Percentiles rank a stretch among this genome's conserved stretches.
These are phyloP conservation scores for Kuraishia hungarica DNA, from an alignment of 805 yeast species.

Conservation along the genomic window DNA sequence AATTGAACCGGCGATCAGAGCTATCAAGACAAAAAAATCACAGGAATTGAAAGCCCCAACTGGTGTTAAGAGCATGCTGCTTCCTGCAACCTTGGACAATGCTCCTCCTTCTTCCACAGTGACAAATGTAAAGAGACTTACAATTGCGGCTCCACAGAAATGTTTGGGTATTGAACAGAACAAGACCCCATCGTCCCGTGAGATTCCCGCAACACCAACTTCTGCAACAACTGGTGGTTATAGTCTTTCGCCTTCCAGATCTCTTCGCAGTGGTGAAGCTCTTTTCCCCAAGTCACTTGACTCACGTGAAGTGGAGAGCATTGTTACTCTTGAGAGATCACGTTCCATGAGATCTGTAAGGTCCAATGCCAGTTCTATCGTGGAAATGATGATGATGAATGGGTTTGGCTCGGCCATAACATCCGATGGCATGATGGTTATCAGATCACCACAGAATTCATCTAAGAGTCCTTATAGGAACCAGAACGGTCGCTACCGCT, in stretches of 20 bases:
- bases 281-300: slow-evolving; percentile 66
- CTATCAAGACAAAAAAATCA: neutral
- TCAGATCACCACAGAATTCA: slow-evolving; percentile 13
- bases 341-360: slow-evolving; percentile 47
- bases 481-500: neutral
- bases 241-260: neutral
- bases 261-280: slow-evolving; percentile 41
- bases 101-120: neutral
- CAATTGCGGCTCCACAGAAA: neutral
- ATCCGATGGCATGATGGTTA: slow-evolving; percentile 39
- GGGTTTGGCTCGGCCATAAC: slow-evolving; percentile 13
- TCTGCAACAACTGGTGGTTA: neutral
- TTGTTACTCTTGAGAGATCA: slow-evolving; percentile 63
- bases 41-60: neutral
- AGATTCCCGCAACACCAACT: neutral
- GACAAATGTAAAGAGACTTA: neutral
- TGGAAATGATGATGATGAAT: slow-evolving; percentile 13
- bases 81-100: neutral
- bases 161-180: neutral
- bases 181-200: neutral
- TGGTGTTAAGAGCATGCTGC: neutral
- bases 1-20: neutral
- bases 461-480: slow-evolving; percentile 6
- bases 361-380: slow-evolving; percentile 16
- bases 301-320: slow-evolving; percentile 64